These are phyloP conservation scores for Leucogyrophana mollusca DNA, from an alignment of 768 basidiomycete species.

Conservation along the genomic window DNA sequence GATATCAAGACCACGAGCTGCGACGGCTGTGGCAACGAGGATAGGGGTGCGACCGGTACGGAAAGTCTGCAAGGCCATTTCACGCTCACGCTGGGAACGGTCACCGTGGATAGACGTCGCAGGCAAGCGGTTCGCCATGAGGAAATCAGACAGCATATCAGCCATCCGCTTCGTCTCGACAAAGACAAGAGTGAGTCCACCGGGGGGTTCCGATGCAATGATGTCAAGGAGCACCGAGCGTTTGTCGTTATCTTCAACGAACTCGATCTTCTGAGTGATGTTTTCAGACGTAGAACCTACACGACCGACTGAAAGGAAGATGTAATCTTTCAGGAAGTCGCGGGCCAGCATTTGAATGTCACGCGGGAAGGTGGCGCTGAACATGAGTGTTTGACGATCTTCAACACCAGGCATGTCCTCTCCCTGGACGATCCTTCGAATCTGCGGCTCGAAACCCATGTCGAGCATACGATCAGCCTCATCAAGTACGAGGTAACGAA, in stretches of 20 bases:
- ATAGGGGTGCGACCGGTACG: conserved; percentile 92
- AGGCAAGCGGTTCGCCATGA: conserved; percentile 76
- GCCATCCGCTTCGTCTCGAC: conserved; percentile 99
- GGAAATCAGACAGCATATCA: conserved; percentile 95
- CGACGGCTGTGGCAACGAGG: conserved; percentile 97
- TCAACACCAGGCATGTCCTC: conserved; percentile 96
- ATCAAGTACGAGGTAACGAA: conserved; percentile 97
- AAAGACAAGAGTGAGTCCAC: conserved; percentile 90
- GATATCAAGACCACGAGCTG: conserved; percentile 98
- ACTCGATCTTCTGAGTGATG: conserved; percentile 98
- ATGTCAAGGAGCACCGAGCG: conserved; percentile 95
- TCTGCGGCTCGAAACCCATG: conserved; percentile 99
- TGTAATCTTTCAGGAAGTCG: conserved; percentile 97
- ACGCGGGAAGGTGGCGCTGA: conserved; percentile 97
- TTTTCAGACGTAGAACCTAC: conserved; percentile 99
- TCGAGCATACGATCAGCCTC: conserved; percentile 99
- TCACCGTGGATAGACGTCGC: conserved; percentile 99
- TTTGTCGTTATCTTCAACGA: conserved; percentile 96
- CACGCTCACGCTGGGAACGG: conserved; percentile 96
- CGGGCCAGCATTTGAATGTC: conserved; percentile 97
- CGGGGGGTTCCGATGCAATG: conserved; percentile 67
- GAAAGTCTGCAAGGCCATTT: conserved; percentile 94
- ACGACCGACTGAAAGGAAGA: conserved; percentile 97
- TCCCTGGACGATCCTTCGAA: conserved; percentile 95
- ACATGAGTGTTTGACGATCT: conserved; percentile 98